A percentile compares a stretch with the other conserved stretches of the same genome.
Conservation (phyloP, 441 rosid species). For the Euphorbia corollata region DNA sequence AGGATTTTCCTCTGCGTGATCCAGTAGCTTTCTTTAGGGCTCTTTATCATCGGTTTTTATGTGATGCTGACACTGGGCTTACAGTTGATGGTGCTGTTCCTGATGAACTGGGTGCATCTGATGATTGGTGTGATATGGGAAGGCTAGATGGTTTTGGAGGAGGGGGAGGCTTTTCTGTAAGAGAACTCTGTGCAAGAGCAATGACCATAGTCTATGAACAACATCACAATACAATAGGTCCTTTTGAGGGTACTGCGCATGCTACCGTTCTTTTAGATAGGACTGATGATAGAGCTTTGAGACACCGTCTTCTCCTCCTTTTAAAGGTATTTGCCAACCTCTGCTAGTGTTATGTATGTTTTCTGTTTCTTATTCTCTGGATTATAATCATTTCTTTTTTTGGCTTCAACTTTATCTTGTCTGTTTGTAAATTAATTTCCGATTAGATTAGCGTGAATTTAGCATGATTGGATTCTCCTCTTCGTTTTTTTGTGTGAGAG, state of each 20-base stretch:
- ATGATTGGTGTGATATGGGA: slow-evolving; percentile 99
- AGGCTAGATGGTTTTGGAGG: slow-evolving; percentile 99
- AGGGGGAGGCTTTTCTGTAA: slow-evolving; percentile 92
- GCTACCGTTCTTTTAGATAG: slow-evolving; percentile 92
- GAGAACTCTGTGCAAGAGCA: slow-evolving; percentile 99
- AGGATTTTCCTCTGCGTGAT: slow-evolving; percentile 96
- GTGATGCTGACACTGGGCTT: slow-evolving; percentile 98
- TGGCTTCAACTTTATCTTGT: neutral
- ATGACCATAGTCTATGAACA: slow-evolving; percentile 99
- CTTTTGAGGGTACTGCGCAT: slow-evolving; percentile 97
- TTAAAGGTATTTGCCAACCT: slow-evolving; percentile 53
- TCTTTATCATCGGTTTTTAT: slow-evolving; percentile 93
- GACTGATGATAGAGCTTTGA: slow-evolving; percentile 93
- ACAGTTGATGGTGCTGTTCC: slow-evolving; percentile 91
- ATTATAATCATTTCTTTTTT: neutral
- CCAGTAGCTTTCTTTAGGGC: slow-evolving; percentile 98
- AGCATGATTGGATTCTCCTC: neutral
- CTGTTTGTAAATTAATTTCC: neutral
- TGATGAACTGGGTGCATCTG: slow-evolving; percentile 95
- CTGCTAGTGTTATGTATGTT: neutral
- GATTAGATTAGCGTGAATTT: neutral
- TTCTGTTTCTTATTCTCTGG: neutral
- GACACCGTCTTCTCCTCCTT: slow-evolving; percentile 92
- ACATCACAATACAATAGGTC: slow-evolving; percentile 70
- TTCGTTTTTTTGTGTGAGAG: neutral